These are phyloP conservation scores for Suaeda aralocaspica DNA, from an alignment of 148 eudicot genomes.

Conservation along the genomic window DNA sequence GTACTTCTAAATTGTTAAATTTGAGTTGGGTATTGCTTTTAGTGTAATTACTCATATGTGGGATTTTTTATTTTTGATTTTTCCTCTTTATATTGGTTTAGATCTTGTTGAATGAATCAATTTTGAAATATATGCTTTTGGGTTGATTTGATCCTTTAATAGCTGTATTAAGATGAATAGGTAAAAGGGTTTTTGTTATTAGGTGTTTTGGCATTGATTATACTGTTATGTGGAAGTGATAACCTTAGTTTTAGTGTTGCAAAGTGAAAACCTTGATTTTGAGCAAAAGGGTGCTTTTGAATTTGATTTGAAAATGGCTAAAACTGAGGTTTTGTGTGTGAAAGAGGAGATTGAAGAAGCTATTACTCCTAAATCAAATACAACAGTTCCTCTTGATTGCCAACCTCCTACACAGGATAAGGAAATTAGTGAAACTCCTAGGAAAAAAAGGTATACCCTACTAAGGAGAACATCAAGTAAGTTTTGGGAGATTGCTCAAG, in stretches of 20 bases:
- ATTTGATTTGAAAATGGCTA: slow-evolving; percentile 31
- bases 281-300: slow-evolving; percentile 10
- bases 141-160: slow-evolving; percentile 1
- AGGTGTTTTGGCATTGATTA: not conserved
- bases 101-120: slow-evolving; percentile 17
- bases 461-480: slow-evolving; percentile 41
- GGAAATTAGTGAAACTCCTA: slow-evolving; percentile 26
- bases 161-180: not conserved
- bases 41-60: not conserved
- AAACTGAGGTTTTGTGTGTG: slow-evolving; percentile 31
- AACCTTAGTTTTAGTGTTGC: not conserved
- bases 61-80: no score
- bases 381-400: slow-evolving; percentile 35
- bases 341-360: slow-evolving; percentile 38
- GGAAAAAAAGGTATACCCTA: slow-evolving; percentile 27
- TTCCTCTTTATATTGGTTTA: not conserved
- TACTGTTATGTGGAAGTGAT: not conserved
- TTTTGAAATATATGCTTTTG: slow-evolving; percentile 10
- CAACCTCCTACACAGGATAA: slow-evolving; percentile 40
- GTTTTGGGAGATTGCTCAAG: slow-evolving; percentile 62
- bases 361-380: slow-evolving; percentile 30
- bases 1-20: no score
- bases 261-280: slow-evolving; percentile 7
- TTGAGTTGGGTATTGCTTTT: not conserved
- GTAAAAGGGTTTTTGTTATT: not conserved